Percentiles rank a stretch among this genome's conserved stretches.
These are phyloP conservation scores for Colletotrichum sp. DNA, from an alignment of 2,329 filamentous ascomycete species.

Conservation along the genomic window DNA sequence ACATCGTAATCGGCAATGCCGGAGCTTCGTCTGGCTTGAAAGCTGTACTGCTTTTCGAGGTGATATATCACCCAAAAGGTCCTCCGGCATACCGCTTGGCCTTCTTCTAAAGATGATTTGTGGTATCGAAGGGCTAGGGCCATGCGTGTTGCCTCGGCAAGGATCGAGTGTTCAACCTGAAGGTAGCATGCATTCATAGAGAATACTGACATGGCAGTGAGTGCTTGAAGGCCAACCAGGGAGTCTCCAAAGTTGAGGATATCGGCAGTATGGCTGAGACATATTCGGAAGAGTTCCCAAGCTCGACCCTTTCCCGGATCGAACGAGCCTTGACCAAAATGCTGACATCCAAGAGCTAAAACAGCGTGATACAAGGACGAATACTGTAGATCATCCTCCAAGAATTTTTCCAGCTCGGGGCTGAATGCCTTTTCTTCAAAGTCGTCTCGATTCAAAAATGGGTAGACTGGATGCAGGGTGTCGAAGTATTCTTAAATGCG, in stretches of 20 bases:
- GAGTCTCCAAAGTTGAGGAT: neutral
- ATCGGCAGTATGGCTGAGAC: neutral
- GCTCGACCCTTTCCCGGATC: neutral
- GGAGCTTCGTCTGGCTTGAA: neutral
- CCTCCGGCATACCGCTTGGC: neutral
- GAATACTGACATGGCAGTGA: neutral
- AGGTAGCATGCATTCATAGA: neutral
- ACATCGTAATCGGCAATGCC: neutral
- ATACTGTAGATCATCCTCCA: neutral
- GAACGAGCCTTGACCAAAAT: neutral
- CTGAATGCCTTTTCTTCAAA: neutral
- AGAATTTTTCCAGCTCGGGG: neutral
- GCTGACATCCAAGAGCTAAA: neutral
- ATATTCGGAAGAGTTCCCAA: neutral
- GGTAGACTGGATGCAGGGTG: neutral
- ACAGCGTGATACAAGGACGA: neutral
- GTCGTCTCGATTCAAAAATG: neutral
- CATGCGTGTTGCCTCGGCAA: neutral
- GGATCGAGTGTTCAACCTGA: neutral
- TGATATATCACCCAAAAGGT: neutral
- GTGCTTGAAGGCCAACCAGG: neutral
- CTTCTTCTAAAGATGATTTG: neutral
- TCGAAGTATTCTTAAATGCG: neutral
- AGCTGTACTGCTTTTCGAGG: neutral
- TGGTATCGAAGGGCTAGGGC: neutral